Percentiles rank a stretch among this genome's conserved stretches.
Conservation (phyloP, 2,329 filamentous ascomycete genomes). For the Microdochium bolleyi region DNA sequence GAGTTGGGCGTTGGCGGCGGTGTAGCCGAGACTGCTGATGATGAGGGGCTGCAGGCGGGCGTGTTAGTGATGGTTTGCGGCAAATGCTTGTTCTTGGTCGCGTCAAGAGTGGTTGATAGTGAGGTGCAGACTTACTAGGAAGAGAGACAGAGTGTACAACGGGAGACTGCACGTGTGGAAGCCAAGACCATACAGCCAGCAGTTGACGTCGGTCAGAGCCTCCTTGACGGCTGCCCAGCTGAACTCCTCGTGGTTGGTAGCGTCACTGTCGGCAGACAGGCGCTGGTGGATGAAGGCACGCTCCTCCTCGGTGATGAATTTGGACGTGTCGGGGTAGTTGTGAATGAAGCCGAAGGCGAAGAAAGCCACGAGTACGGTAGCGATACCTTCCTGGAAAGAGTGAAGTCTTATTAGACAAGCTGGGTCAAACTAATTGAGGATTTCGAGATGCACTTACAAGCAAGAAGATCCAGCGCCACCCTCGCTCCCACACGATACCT, state of each 20-base stretch:
- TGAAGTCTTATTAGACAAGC: conserved; percentile 29
- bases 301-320: conserved; percentile 46
- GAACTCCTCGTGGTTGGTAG: conserved; percentile 60
- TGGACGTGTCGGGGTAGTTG: conserved; percentile 54
- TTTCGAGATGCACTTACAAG: conserved; percentile 26
- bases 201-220: conserved; percentile 60
- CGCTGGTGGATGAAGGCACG: conserved; percentile 52
- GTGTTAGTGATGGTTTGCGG: not conserved
- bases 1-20: conserved; percentile 43
- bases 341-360: conserved; percentile 53
- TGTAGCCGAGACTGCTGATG: conserved; percentile 45
- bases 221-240: conserved; percentile 56
- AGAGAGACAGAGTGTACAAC: conserved; percentile 47
- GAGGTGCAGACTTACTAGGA: conserved; percentile 29
- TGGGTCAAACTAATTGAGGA: too few relatives aligned
- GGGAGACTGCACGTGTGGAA: conserved; percentile 68
- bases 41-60: conserved; percentile 33
- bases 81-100: conserved; percentile 1
- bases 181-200: conserved; percentile 63
- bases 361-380: conserved; percentile 42
- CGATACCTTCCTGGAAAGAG: conserved; percentile 41
- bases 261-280: conserved; percentile 60
- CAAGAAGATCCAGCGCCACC: conserved; percentile 55
- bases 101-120: not conserved
- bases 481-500: conserved; percentile 41